phyloP scores from a whole-genome alignment of 371 early-diverging fungal species.

The Zychaea mexicana region DNA sequence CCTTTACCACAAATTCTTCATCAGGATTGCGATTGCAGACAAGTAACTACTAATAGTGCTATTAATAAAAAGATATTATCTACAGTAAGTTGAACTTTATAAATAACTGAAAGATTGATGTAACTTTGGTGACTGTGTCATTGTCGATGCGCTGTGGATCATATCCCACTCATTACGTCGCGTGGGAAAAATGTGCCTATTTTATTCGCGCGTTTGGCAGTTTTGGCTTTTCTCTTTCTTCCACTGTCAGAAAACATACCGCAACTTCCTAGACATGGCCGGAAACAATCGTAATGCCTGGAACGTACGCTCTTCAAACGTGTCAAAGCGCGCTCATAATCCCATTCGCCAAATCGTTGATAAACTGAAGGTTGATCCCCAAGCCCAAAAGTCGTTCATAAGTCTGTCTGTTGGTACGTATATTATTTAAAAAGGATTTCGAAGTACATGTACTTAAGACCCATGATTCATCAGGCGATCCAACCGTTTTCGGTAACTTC shows the following conservation, averaged over 20 bases:
- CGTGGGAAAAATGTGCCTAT: not conserved
- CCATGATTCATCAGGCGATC: constrained; percentile 64
- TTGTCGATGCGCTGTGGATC: no score
- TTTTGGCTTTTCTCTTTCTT: not conserved
- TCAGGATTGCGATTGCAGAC: no score
- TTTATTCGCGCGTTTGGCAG: not conserved
- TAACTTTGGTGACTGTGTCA: no score
- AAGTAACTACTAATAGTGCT: no score
- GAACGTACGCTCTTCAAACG: constrained; percentile 58
- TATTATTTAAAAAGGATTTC: not conserved
- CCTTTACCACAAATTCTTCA: no score
- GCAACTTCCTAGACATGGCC: not conserved
- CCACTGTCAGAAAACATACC: not conserved
- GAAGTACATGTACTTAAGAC: not conserved
- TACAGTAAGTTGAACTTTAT: no score
- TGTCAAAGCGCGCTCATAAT: constrained; percentile 80
- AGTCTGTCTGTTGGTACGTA: constrained; percentile 77
- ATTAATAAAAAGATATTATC: no score
- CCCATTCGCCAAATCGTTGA: constrained; percentile 90
- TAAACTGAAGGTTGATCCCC: constrained; percentile 71
- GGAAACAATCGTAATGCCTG: constrained; percentile 30
- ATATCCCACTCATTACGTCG: not conserved
- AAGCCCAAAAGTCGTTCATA: constrained; percentile 71
- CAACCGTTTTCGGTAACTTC: constrained; percentile 92
- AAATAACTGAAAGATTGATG: no score